Conservation (phyloP, 2,329 filamentous ascomycete genomes). For the Trichoderma asperellum region DNA sequence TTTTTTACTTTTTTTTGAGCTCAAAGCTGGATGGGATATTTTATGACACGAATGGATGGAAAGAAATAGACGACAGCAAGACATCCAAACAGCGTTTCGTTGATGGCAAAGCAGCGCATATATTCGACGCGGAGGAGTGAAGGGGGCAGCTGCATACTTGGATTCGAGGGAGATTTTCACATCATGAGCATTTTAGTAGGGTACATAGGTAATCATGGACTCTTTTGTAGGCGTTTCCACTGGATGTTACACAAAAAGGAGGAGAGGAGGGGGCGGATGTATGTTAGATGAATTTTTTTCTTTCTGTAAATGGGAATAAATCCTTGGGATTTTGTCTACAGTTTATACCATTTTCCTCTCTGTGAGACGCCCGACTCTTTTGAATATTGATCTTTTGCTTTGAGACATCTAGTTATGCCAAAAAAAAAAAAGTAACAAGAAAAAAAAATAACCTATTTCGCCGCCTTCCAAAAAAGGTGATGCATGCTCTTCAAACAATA, state of each 20-base stretch:
- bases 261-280: not conserved
- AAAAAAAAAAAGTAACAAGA: conserved; percentile 1
- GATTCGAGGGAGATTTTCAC: not conserved
- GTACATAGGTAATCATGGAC: conserved; percentile 8
- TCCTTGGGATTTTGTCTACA: conserved; percentile 1
- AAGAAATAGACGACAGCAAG: conserved; percentile 2
- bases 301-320: conserved; percentile 13
- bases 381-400: conserved; percentile 2
- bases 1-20: not conserved
- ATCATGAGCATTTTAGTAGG: conserved; percentile 16
- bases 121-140: not conserved
- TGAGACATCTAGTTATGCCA: conserved; percentile 26
- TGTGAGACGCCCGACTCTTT: not conserved
- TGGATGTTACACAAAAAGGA: conserved; percentile 4
- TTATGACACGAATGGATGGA: not conserved
- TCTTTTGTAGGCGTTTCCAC: conserved; percentile 19
- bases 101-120: conserved; percentile 2
- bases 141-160: not conserved
- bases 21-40: conserved; percentile 4
- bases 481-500: conserved; percentile 13
- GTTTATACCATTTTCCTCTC: not conserved
- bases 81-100: conserved; percentile 16
- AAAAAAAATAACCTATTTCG: not conserved
- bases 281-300: conserved; percentile 12
- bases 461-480: not conserved